Evolutionary conservation across 2,329 filamentous ascomycete genomes (phyloP).

Genomic region (Fusarium luffae): DNA sequence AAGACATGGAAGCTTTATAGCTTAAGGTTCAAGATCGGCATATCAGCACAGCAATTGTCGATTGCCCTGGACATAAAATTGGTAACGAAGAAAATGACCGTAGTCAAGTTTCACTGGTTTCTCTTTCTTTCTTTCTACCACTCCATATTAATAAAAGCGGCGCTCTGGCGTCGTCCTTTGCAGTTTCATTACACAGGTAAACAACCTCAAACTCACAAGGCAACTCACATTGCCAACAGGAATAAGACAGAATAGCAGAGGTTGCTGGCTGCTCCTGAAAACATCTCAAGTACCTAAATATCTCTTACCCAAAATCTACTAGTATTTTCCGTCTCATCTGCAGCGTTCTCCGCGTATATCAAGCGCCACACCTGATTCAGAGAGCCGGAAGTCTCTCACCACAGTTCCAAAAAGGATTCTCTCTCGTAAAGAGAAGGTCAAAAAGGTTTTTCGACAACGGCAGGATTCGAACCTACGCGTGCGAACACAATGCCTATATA

Average conservation of each 20-base stretch:
- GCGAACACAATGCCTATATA: constrained; percentile 19
- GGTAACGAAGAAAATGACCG: no score
- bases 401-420: neutral
- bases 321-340: neutral
- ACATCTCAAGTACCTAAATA: neutral
- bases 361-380: neutral
- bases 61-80: neutral
- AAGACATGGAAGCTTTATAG: neutral
- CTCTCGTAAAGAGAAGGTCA: neutral
- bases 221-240: no score
- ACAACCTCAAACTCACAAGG: no score
- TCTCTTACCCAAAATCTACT: neutral
- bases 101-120: no score
- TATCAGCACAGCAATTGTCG: neutral
- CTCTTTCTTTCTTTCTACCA: no score
- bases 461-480: constrained; percentile 31
- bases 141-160: no score
- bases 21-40: neutral
- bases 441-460: constrained; percentile 10
- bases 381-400: no score
- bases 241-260: no score
- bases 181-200: no score
- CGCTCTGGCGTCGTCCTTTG: no score
- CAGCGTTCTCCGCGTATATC: neutral
- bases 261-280: neutral